These are phyloP conservation scores for Fusarium falciforme DNA, from an alignment of 2,329 filamentous ascomycete genomes.

Conservation along the genomic window DNA sequence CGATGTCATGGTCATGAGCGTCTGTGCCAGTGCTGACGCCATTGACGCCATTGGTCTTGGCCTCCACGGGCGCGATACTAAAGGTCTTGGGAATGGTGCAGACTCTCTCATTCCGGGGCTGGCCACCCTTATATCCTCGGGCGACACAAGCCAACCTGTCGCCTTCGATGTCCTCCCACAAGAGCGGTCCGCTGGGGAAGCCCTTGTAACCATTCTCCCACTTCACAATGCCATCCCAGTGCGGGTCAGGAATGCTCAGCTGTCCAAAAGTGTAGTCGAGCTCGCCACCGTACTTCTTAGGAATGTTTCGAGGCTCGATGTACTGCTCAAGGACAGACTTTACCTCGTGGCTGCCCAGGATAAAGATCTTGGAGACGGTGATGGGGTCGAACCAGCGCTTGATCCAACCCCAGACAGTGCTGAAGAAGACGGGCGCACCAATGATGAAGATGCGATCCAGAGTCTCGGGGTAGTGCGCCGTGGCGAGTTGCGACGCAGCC, in stretches of 20 bases:
- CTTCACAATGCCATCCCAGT: constrained; percentile 59
- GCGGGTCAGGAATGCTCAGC: constrained; percentile 77
- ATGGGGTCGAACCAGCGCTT: constrained; percentile 96
- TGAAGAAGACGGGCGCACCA: constrained; percentile 90
- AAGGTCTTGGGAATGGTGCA: constrained; percentile 62
- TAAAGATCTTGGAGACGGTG: constrained; percentile 96
- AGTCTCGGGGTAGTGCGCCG: constrained; percentile 95
- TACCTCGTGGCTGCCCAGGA: constrained; percentile 79
- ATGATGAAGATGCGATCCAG: constrained; percentile 78
- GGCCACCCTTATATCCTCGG: constrained; percentile 60
- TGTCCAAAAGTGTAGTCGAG: constrained; percentile 86
- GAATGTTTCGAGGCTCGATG: constrained; percentile 85
- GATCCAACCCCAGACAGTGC: constrained; percentile 93
- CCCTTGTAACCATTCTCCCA: constrained; percentile 65
- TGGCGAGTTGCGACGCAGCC: constrained; percentile 86
- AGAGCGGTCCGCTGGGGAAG: constrained; percentile 68
- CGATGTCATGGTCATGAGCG: constrained; percentile 19
- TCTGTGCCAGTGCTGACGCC: constrained; percentile 9
- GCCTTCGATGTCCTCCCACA: constrained; percentile 63
- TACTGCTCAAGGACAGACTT: constrained; percentile 81
- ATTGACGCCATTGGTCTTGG: neutral
- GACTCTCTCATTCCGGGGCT: constrained; percentile 59
- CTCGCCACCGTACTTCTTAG: constrained; percentile 88
- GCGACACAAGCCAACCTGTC: constrained; percentile 65
- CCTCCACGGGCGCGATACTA: constrained; percentile 12